Base-by-base conservation (phyloP, 495 filamentous ascomycete genomes). In the Thermothielavioides terrestris region DNA sequence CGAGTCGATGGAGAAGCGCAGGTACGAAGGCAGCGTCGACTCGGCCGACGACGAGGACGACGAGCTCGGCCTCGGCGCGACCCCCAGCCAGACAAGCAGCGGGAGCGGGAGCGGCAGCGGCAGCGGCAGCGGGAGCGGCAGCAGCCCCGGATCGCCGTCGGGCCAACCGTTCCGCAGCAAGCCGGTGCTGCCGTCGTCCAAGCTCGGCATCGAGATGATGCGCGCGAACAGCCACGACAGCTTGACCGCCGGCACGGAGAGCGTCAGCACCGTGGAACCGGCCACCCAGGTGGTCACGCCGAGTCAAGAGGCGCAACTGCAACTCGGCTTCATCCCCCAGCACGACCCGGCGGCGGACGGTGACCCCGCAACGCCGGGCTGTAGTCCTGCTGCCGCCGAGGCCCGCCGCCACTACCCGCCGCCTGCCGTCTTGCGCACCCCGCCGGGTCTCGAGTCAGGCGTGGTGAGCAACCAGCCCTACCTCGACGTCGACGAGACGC, bases 21-120 rank as follows among this genome's bases (percentile, higher is more conserved):
- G 83, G 9, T 73, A 82, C 50, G 88, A 94, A 52, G 82, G 85
- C 55, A 86, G 79, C 11, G 61, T 68, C 4, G 88, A 92, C 57
- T 94, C 86, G 25, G 88, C 88, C 1, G 89, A 94, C 58, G 89
- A 95, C 57, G 89, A 95, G 66, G 89, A 95, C 43, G 89, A 95
- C 43, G 89, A 94, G 58, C 77, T 94, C 8, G 71, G 52, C 26
- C 21, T 74, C 74, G 26, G 69, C 75, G 6, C 45, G 2, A n/a
- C 45, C 6, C 1, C 23, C 9, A 45, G 30, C 15, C 44, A 40
- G 17, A 26, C 32, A 4, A 37, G 31, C 22, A 51, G 31, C 22
- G 41, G 31, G 1, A 76, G 81, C 20, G 67, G 77, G 12, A 76
- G 75, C 53, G 83, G 78, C 51, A 53, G 83, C 42, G 30, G 17